These are phyloP conservation scores for Ascochyta clinopodiicola DNA, from an alignment of 2,329 filamentous ascomycete species.

Conservation along the genomic window DNA sequence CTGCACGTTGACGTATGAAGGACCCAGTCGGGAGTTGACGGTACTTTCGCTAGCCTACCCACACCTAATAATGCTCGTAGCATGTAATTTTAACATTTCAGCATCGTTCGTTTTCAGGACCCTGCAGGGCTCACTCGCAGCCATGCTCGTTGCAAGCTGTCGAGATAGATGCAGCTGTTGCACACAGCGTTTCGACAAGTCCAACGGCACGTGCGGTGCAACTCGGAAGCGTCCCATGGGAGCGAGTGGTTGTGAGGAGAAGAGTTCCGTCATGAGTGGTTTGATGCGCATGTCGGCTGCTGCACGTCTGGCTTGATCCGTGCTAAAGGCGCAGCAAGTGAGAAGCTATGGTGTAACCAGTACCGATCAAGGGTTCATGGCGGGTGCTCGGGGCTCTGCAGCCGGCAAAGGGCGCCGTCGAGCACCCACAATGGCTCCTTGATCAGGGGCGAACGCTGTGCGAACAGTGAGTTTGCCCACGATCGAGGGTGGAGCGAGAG, in stretches of 20 bases:
- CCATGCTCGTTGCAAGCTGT: slow-evolving; percentile 3
- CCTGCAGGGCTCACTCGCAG: slow-evolving; percentile 16
- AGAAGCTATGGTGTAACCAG: slow-evolving; percentile 34
- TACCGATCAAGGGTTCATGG: slow-evolving; percentile 33
- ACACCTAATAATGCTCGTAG: slow-evolving; percentile 13
- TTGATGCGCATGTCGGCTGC: slow-evolving; percentile 31
- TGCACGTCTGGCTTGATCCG: slow-evolving; percentile 42
- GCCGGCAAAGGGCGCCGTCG: slow-evolving; percentile 27
- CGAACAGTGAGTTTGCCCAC: slow-evolving; percentile 7
- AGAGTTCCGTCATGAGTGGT: slow-evolving; percentile 27
- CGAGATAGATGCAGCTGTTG: slow-evolving; percentile 10
- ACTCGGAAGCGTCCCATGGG: slow-evolving; percentile 25
- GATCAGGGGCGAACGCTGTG: slow-evolving; percentile 17
- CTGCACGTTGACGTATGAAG: slow-evolving; percentile 40
- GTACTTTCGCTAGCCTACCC: slow-evolving; percentile 18
- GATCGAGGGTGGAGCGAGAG: slow-evolving; percentile 7
- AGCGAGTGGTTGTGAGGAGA: slow-evolving; percentile 16
- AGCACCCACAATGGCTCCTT: slow-evolving; percentile 21
- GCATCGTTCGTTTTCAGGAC: slow-evolving; percentile 19
- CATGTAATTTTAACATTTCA: slow-evolving; percentile 30
- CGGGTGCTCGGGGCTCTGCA: slow-evolving; percentile 25
- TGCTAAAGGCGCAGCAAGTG: slow-evolving; percentile 28
- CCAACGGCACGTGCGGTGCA: slow-evolving; percentile 35
- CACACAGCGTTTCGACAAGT: slow-evolving; percentile 14
- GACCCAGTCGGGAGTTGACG: slow-evolving; percentile 12